These are phyloP conservation scores for Coelomomyces lativittatus DNA, from an alignment of 371 early-diverging fungal species.

Conservation along the genomic window DNA sequence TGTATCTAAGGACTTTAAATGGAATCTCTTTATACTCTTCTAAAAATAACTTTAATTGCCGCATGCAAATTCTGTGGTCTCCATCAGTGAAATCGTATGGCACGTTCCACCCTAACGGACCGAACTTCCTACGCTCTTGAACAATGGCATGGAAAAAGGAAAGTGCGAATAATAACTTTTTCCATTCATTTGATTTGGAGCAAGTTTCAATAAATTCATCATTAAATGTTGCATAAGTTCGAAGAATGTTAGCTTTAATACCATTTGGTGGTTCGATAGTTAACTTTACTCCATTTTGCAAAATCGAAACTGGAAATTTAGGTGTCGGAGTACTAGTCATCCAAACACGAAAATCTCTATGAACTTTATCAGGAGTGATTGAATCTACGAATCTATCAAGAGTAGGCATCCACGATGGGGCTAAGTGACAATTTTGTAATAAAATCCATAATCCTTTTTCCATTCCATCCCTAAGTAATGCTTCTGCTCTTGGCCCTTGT, in stretches of 20 bases:
- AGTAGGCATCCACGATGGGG: slow-evolving; percentile 39
- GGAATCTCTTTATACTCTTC: slow-evolving; percentile 32
- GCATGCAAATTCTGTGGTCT: slow-evolving; percentile 24
- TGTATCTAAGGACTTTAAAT: slow-evolving; percentile 36
- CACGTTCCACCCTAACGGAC: slow-evolving; percentile 40
- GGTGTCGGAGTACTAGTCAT: slow-evolving; percentile 32
- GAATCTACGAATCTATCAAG: slow-evolving; percentile 27
- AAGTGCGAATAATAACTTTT: slow-evolving; percentile 24
- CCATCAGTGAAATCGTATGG: slow-evolving; percentile 30
- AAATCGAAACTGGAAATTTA: slow-evolving; percentile 35
- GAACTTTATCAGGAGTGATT: slow-evolving; percentile 30
- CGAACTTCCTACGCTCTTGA: slow-evolving; percentile 39
- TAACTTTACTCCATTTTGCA: slow-evolving; percentile 37
- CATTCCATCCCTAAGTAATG: slow-evolving; percentile 27
- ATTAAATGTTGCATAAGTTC: slow-evolving; percentile 27
- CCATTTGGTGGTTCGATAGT: slow-evolving; percentile 40
- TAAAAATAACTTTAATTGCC: slow-evolving; percentile 36
- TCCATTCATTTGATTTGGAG: slow-evolving; percentile 20
- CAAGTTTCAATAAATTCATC: slow-evolving; percentile 24
- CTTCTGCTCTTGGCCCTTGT: slow-evolving; percentile 36
- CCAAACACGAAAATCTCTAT: slow-evolving; percentile 36
- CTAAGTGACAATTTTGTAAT: slow-evolving; percentile 36
- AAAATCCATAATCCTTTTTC: slow-evolving; percentile 35
- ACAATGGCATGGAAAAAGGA: slow-evolving; percentile 38
- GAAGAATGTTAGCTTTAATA: slow-evolving; percentile 33